Evolutionary conservation across 768 basidiomycete species (phyloP).

Genomic region (Tricholoma flavovirens): DNA sequence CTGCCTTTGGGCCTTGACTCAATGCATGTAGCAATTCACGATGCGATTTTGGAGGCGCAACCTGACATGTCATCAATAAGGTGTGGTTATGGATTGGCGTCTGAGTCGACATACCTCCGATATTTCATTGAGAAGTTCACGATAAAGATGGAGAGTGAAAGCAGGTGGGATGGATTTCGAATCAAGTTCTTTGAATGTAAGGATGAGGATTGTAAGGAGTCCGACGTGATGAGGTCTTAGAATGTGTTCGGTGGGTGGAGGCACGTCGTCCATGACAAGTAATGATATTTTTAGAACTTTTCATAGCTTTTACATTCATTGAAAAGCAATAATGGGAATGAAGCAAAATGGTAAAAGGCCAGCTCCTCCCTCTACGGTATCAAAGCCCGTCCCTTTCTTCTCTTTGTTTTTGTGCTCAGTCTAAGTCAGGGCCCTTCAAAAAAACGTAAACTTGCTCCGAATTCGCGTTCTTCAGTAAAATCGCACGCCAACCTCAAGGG

Average conservation of each 20-base stretch:
- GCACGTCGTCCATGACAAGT: slow-evolving; percentile 41
- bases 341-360: slow-evolving; percentile 29
- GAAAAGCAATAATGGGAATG: slow-evolving; percentile 12
- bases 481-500: slow-evolving; percentile 26
- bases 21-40: slow-evolving; percentile 42
- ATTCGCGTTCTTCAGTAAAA: slow-evolving; percentile 15
- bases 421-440: slow-evolving; percentile 41
- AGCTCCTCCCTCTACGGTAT: slow-evolving; percentile 24
- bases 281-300: not conserved
- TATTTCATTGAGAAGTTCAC: slow-evolving; percentile 63
- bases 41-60: slow-evolving; percentile 57
- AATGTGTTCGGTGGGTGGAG: slow-evolving; percentile 60
- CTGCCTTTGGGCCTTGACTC: slow-evolving; percentile 37
- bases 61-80: slow-evolving; percentile 31
- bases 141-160: slow-evolving; percentile 60
- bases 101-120: slow-evolving; percentile 47
- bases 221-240: slow-evolving; percentile 75
- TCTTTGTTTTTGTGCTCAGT: not conserved
- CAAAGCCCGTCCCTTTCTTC: not conserved
- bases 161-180: slow-evolving; percentile 46
- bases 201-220: slow-evolving; percentile 56
- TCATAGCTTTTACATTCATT: no score
- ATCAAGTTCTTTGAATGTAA: slow-evolving; percentile 56
- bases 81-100: not conserved
- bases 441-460: slow-evolving; percentile 50